Evolutionary conservation across 1,284 basidiomycete species (phyloP).

Genomic region (Serendipita sp.): DNA sequence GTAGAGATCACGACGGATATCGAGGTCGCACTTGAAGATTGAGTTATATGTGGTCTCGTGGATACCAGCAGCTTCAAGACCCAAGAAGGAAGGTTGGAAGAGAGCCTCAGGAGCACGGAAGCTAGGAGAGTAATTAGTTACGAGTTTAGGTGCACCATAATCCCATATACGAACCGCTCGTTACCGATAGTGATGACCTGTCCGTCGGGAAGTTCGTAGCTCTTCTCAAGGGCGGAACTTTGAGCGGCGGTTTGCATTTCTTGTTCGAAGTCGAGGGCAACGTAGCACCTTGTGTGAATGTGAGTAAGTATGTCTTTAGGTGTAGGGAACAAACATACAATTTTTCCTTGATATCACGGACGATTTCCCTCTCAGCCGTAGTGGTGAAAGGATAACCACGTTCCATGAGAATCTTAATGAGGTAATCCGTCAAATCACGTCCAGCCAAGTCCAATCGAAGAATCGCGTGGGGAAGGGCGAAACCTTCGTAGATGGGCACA

Average conservation of each 20-base stretch:
- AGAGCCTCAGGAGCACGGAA: slow-evolving; percentile 52
- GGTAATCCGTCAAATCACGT: slow-evolving; percentile 50
- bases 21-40: slow-evolving; percentile 56
- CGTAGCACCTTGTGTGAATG: slow-evolving; percentile 30
- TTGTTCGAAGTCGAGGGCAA: slow-evolving; percentile 54
- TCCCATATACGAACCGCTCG: slow-evolving; percentile 28
- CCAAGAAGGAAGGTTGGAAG: slow-evolving; percentile 51
- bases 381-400: slow-evolving; percentile 54
- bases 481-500: slow-evolving; percentile 56
- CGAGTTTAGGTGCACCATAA: too few relatives aligned
- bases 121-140: slow-evolving; percentile 13
- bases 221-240: slow-evolving; percentile 49
- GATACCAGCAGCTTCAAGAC: slow-evolving; percentile 47
- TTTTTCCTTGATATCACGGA: slow-evolving; percentile 58
- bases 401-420: slow-evolving; percentile 51
- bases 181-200: slow-evolving; percentile 57
- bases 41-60: slow-evolving; percentile 58
- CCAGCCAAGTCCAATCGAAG: slow-evolving; percentile 49
- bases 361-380: slow-evolving; percentile 47
- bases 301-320: not conserved
- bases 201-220: slow-evolving; percentile 53
- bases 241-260: slow-evolving; percentile 52
- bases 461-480: slow-evolving; percentile 50
- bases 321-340: slow-evolving; percentile 19
- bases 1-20: slow-evolving; percentile 31